Evolutionary conservation across 2,329 filamentous ascomycete genomes (phyloP).

Genomic region (Xylaria sp.): DNA sequence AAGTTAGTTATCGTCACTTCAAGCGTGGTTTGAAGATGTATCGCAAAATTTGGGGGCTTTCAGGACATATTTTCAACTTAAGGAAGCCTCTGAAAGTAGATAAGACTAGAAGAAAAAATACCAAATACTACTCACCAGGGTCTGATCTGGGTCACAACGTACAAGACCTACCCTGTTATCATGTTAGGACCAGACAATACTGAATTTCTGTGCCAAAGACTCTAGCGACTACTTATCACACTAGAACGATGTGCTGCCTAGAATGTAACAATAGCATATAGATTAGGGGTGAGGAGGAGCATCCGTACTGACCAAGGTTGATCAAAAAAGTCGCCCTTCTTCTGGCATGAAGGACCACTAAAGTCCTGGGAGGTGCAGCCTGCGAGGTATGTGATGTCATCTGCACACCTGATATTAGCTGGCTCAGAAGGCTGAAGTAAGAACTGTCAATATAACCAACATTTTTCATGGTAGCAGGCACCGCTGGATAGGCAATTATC

Average conservation of each 20-base stretch:
- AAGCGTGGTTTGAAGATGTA: background rate
- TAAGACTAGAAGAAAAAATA: background rate
- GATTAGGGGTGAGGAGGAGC: background rate
- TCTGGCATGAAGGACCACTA: constrained; percentile 33
- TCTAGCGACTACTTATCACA: too few relatives aligned
- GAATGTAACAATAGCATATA: background rate
- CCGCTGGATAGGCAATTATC: constrained; percentile 38
- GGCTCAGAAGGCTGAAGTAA: background rate
- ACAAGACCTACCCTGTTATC: constrained; percentile 34
- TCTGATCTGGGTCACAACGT: constrained; percentile 31
- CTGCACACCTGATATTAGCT: constrained; percentile 27
- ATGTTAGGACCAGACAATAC: constrained; percentile 15
- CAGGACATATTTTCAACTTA: background rate
- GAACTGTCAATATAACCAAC: constrained; percentile 23
- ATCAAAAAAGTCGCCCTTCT: constrained; percentile 36
- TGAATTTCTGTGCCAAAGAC: background rate
- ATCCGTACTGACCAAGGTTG: constrained; percentile 34
- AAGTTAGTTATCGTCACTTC: background rate
- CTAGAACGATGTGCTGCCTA: background rate
- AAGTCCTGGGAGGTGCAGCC: constrained; percentile 40
- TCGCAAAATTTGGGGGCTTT: too few relatives aligned
- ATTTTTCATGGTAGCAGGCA: constrained; percentile 37
- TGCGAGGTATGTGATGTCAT: constrained; percentile 36
- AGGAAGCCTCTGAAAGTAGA: background rate
- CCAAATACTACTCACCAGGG: background rate